A percentile compares a stretch with the other conserved stretches of the same genome.
Evolutionary conservation across 2,329 filamentous ascomycete genomes (phyloP).

Genomic region (Pseudogymnoascus sp.): DNA sequence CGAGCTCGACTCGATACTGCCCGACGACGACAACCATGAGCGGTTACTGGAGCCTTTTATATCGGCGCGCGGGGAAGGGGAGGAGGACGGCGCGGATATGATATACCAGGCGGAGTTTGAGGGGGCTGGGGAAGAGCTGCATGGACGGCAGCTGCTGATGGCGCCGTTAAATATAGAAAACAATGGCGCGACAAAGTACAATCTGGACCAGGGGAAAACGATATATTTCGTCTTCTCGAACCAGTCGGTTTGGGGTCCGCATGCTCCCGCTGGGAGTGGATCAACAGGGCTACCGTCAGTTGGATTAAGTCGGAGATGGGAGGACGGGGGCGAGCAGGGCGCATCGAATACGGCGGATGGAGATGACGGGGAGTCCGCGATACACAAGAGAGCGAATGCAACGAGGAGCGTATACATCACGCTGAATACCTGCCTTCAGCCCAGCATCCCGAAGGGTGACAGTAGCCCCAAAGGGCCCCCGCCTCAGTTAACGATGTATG

Average conservation of each 20-base stretch:
- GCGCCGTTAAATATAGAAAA: conserved; percentile 37
- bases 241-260: conserved; percentile 42
- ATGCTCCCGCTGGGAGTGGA: conserved; percentile 29
- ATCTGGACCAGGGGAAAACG: conserved; percentile 55
- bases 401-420: conserved; percentile 60
- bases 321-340: conserved; percentile 14
- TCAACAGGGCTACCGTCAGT: conserved; percentile 25
- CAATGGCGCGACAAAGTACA: conserved; percentile 54
- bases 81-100: conserved; percentile 26
- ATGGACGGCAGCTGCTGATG: neutral
- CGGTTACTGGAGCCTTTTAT: conserved; percentile 30
- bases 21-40: conserved; percentile 40
- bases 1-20: conserved; percentile 41
- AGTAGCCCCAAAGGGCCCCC: conserved; percentile 33
- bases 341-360: conserved; percentile 12
- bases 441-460: conserved; percentile 31
- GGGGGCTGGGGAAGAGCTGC: neutral
- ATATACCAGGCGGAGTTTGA: conserved; percentile 16
- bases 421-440: conserved; percentile 79
- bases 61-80: conserved; percentile 18
- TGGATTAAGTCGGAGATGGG: conserved; percentile 18
- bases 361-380: conserved; percentile 10
- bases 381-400: conserved; percentile 9
- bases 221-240: conserved; percentile 58
- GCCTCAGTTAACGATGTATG: conserved; percentile 70